Base-by-base conservation (phyloP, 2,329 filamentous ascomycete genomes). In the Penicillium olsonii region DNA sequence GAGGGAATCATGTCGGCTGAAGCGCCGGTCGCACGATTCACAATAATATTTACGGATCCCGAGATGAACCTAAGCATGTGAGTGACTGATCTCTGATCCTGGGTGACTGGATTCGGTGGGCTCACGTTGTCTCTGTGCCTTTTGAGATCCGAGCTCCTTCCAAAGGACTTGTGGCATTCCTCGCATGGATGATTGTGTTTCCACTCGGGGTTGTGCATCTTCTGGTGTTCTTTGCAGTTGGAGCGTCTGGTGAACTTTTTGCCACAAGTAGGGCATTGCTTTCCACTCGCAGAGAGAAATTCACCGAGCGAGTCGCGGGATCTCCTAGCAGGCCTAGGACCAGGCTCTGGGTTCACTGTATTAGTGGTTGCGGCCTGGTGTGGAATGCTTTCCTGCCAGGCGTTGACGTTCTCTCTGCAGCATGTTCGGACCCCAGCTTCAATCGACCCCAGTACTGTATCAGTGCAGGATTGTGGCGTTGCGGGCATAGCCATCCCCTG, bases 151-250 rank as follows among this genome's bases (percentile, higher is more conserved):
- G 90, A 92, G 71, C 87, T 91, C 60, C 91, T 82, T 15, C 90
- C 88, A 69, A 95, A 95, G 43, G 83, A 82, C 72, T 87, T 90
- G 57, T 73, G 78, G 71, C 91, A 96, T 44, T 79, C 80, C 2
- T 78, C 69, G 69, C 91, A 95, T 1, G 79, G 77, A 62, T 90
- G 87, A 0, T 85, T 84, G 61, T 88, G 88, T 61, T 83, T 82
- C 48, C 87, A 80, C 51, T 82, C 80, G 12, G 88, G 84, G 64
- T 94, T 84, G 65, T 96, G 91, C 1, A 85, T 92, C 64, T 92
- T 87, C 79, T 92, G 81, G 68, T 95, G 91, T 24, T 90, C 87
- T 64, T 88, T 91, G 73, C 86, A 90, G 71, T 95, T 95, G 75
- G 92, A 95, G 62, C 84, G 87, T 54, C 91, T 79, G 57, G 88